Evolutionary conservation across 148 eudicot genomes (phyloP).

Genomic region (Gaultheria prostrata): DNA sequence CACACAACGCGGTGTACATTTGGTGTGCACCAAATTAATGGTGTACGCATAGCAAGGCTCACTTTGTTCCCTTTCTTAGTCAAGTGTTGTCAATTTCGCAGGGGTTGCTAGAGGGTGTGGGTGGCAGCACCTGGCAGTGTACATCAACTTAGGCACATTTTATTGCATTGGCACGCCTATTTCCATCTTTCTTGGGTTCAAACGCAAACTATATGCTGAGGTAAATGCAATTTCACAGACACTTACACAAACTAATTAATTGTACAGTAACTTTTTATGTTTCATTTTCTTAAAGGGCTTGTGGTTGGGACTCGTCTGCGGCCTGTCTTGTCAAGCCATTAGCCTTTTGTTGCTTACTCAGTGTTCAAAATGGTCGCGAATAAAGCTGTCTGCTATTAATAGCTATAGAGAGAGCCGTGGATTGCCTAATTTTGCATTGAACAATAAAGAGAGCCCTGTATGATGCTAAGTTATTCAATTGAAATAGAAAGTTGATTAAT

Average conservation of each 20-base stretch:
- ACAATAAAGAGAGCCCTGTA: too few relatives aligned
- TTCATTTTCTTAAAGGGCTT: constrained; percentile 39
- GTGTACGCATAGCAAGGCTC: too few relatives aligned
- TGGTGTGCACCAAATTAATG: too few relatives aligned
- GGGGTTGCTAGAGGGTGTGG: constrained; percentile 96
- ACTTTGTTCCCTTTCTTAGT: too few relatives aligned
- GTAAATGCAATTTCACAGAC: constrained; percentile 18
- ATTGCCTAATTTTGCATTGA: too few relatives aligned
- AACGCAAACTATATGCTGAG: constrained; percentile 56
- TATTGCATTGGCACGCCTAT: constrained; percentile 77
- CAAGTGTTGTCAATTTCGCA: constrained; percentile 14
- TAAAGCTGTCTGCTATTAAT: constrained; percentile 21
- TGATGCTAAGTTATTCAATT: too few relatives aligned
- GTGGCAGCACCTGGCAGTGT: constrained; percentile 73
- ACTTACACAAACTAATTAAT: too few relatives aligned
- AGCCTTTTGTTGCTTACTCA: constrained; percentile 41
- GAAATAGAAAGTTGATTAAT: too few relatives aligned
- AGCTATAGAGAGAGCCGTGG: too few relatives aligned
- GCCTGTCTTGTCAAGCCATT: constrained; percentile 39
- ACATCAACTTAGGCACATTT: constrained; percentile 58
- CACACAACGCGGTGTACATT: too few relatives aligned
- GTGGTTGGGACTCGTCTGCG: constrained; percentile 61
- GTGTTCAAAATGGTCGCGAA: constrained; percentile 36
- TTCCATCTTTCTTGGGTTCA: constrained; percentile 58
- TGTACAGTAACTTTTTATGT: too few relatives aligned